Base-by-base conservation (phyloP, 352 stramenopile genomes). In the Pythium sukuiense region DNA sequence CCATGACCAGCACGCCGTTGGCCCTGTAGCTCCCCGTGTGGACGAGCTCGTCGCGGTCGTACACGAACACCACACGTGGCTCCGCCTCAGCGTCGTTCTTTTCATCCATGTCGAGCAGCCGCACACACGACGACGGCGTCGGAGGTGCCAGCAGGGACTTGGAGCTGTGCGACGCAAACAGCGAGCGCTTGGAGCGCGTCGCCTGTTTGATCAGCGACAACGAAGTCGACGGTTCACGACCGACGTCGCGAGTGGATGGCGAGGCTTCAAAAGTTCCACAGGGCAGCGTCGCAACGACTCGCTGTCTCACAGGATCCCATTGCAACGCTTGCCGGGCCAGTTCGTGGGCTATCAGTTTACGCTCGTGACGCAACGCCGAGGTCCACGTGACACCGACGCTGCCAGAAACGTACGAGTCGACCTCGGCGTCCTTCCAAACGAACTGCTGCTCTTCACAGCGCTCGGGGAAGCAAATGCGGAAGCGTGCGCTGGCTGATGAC, bases 11-110 rank as follows among this genome's bases (percentile, higher is more conserved):
- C n/a, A 85, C 69, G 9, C 82, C 82, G 35, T 83, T 89, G 6
- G 65, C 67, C 9, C 77, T 76, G 63, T 87, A 88, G 57, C 79
- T 90, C 2, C 79, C 82, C 24, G 73, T 78, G 56, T 89, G 79
- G 0, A 92, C 53, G 18, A 80, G 55, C 58, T 92, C 82, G 12
- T 92, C 79, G 0, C 53, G 73, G 48, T 86, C 73, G 61, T 89
- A 91, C 39, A 57, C 32, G 43, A 67, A 72, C 26, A 76, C 30
- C 9, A 63, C 39, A 7, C 57, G 69, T 24, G 16, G 39, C 11
- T 49, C 50, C 50, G 13, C 35, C 43, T 2, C 59, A 53, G 26
- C 58, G 57, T 45, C 76, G 69, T 14, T 50, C 63, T 6, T 59
- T 3, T 60, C 61, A n/a, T 61, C 27, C 8, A 73, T 60, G 55